These are phyloP conservation scores for Petrea volubilis DNA, from an alignment of 257 asterid species.

Conservation along the genomic window DNA sequence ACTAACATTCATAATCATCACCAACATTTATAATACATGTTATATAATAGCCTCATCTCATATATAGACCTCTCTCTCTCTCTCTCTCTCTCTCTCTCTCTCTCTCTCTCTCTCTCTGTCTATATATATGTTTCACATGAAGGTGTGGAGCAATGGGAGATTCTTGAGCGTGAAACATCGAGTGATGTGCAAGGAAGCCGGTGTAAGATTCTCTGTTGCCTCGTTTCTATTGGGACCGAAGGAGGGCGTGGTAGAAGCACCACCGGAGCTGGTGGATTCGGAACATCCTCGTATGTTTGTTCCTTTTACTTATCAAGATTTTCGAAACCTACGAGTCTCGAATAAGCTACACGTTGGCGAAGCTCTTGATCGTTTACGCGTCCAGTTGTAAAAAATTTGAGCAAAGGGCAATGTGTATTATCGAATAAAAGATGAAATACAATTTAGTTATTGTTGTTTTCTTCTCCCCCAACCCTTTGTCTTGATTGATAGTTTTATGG, in stretches of 20 bases:
- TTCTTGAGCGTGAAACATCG: slow-evolving; percentile 63
- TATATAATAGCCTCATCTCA: too few relatives aligned
- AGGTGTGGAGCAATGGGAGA: slow-evolving; percentile 73
- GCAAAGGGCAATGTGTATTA: neutral
- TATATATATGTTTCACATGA: neutral
- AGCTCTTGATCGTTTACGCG: slow-evolving; percentile 33
- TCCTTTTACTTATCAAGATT: slow-evolving; percentile 48
- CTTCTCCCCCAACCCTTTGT: too few relatives aligned
- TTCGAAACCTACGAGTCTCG: slow-evolving; percentile 23
- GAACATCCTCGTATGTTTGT: slow-evolving; percentile 44
- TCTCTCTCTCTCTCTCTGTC: too few relatives aligned
- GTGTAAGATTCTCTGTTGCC: slow-evolving; percentile 41
- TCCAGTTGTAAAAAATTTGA: too few relatives aligned
- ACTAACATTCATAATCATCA: too few relatives aligned
- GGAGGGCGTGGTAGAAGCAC: slow-evolving; percentile 40
- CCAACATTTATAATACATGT: too few relatives aligned
- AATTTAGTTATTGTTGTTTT: too few relatives aligned
- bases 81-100: too few relatives aligned
- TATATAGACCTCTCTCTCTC: too few relatives aligned
- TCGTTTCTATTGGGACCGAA: slow-evolving; percentile 52
- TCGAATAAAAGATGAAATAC: too few relatives aligned
- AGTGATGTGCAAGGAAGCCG: slow-evolving; percentile 56
- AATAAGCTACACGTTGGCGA: slow-evolving; percentile 34
- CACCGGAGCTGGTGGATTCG: slow-evolving; percentile 39
- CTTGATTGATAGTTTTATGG: too few relatives aligned